These are phyloP conservation scores for Solanum gandarillasii DNA, from an alignment of 257 asterid genomes.

Conservation along the genomic window DNA sequence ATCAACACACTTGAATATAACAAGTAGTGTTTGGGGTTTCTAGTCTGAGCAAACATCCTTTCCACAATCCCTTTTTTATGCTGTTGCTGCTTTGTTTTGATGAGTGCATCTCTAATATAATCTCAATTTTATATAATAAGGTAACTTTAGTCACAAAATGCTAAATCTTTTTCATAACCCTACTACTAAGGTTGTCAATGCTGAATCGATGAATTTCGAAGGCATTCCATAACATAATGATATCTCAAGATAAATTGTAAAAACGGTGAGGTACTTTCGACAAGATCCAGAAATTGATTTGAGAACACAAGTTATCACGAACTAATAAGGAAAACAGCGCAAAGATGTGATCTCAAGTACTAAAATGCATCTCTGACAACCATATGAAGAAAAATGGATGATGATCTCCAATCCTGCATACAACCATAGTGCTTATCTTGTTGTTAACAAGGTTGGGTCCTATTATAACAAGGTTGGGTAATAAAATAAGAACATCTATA, in stretches of 20 bases:
- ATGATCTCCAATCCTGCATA: background rate
- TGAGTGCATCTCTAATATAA: background rate
- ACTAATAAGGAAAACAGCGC: background rate
- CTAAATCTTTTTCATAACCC: background rate
- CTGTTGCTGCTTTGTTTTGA: background rate
- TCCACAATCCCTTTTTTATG: background rate
- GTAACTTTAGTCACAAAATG: background rate
- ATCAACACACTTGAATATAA: background rate
- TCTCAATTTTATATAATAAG: background rate
- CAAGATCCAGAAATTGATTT: background rate
- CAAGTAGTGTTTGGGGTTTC: background rate
- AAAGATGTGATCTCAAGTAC: background rate
- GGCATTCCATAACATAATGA: background rate
- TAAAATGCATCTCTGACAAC: background rate
- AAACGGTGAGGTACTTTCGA: background rate
- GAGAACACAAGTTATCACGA: background rate
- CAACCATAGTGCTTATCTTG: background rate
- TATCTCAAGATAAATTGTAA: background rate
- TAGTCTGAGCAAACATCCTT: background rate
- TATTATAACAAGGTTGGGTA: background rate
- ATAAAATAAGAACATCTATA: background rate
- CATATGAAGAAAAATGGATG: background rate
- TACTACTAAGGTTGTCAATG: background rate
- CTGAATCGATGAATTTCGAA: background rate
- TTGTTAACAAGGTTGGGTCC: background rate